These are phyloP conservation scores for Gracilariopsis chorda DNA, from an alignment of 23 red algal species.

Conservation along the genomic window DNA sequence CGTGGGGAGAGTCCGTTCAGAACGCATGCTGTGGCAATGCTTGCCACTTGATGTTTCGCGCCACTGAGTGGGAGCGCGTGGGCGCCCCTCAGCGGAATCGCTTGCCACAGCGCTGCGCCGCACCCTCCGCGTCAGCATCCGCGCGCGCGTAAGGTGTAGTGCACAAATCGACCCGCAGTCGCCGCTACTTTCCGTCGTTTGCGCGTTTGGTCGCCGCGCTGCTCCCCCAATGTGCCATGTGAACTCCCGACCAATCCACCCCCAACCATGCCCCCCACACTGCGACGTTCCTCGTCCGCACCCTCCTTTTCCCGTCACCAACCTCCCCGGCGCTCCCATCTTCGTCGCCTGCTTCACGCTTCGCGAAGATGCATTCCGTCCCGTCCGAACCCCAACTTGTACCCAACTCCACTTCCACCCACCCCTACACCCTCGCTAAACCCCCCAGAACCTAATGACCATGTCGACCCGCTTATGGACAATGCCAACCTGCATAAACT, in stretches of 20 bases:
- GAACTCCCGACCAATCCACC: neutral
- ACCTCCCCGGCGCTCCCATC: neutral
- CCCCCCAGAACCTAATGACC: neutral
- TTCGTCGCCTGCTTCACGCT: neutral
- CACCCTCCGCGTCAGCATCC: too few species aligned
- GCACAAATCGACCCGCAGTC: too few species aligned
- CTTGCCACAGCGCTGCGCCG: too few species aligned
- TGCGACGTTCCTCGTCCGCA: constrained; percentile 41
- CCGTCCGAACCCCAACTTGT: neutral
- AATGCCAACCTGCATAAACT: neutral
- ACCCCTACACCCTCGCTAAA: neutral
- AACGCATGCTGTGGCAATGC: too few species aligned
- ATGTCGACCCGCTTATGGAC: neutral
- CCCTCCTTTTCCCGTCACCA: neutral
- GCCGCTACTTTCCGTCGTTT: neutral
- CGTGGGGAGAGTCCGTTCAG: too few species aligned
- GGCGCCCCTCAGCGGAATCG: too few species aligned
- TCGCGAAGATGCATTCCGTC: neutral
- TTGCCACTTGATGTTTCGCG: too few species aligned
- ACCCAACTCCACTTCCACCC: neutral
- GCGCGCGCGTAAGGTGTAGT: too few species aligned
- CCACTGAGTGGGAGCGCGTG: too few species aligned
- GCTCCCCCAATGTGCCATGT: constrained; percentile 27
- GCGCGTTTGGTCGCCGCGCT: neutral
- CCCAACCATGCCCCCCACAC: neutral